These are phyloP conservation scores for Pythium rhizo-oryzae DNA, from an alignment of 352 stramenopile species.

Conservation along the genomic window DNA sequence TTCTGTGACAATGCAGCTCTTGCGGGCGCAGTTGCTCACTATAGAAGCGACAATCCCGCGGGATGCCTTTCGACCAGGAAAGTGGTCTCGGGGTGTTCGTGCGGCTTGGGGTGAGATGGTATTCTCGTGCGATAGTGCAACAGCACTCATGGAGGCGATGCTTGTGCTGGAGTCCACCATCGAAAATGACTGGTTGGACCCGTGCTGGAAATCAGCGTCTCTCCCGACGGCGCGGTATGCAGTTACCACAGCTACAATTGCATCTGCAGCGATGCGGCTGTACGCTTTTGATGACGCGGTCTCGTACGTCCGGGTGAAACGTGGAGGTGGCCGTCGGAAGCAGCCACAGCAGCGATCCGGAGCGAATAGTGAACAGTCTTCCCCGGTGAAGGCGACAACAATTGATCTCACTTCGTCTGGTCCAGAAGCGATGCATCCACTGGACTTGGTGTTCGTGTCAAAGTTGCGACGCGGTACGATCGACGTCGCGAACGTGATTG, in stretches of 20 bases:
- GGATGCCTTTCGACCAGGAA: constrained; percentile 76
- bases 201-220: constrained; percentile 69
- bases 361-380: constrained; percentile 35
- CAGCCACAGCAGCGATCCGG: constrained; percentile 34
- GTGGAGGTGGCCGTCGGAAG: constrained; percentile 50
- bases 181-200: constrained; percentile 78
- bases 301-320: constrained; percentile 68
- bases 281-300: constrained; percentile 82
- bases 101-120: constrained; percentile 81
- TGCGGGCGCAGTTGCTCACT: constrained; percentile 68
- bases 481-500: constrained; percentile 45
- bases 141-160: constrained; percentile 60
- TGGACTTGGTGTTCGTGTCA: constrained; percentile 55
- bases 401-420: constrained; percentile 25
- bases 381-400: constrained; percentile 31
- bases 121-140: constrained; percentile 52
- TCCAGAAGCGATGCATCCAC: constrained; percentile 34
- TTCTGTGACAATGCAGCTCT: constrained; percentile 44
- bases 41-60: constrained; percentile 79
- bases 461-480: constrained; percentile 42
- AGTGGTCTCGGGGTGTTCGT: constrained; percentile 65
- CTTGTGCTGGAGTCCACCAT: constrained; percentile 77
- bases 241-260: constrained; percentile 62
- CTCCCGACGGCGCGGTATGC: constrained; percentile 64
- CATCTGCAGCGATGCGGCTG: constrained; percentile 71